Evolutionary conservation across 2,329 filamentous ascomycete species (phyloP).

Genomic region (Talaromyces sp.): DNA sequence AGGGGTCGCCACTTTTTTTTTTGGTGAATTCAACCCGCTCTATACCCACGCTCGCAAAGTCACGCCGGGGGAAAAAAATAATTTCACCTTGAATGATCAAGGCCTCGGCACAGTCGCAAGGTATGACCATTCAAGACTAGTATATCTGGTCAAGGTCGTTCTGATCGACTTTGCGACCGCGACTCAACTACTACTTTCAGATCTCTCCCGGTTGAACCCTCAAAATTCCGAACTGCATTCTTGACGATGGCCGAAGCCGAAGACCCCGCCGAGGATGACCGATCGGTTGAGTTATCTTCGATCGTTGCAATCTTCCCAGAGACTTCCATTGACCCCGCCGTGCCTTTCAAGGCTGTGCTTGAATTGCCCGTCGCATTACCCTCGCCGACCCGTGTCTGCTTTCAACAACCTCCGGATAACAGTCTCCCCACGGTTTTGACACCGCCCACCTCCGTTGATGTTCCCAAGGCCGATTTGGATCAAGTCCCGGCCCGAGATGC

Average conservation of each 20-base stretch:
- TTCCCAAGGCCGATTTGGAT: slow-evolving; percentile 29
- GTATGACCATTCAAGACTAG: slow-evolving; percentile 11
- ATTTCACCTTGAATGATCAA: neutral
- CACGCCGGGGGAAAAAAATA: neutral
- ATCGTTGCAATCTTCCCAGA: slow-evolving; percentile 66
- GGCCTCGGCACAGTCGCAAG: slow-evolving; percentile 10
- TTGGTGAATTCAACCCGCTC: slow-evolving; percentile 1
- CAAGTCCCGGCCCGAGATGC: slow-evolving; percentile 37
- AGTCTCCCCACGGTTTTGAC: slow-evolving; percentile 40
- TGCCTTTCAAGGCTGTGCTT: slow-evolving; percentile 55
- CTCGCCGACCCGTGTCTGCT: slow-evolving; percentile 53
- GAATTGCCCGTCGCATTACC: slow-evolving; percentile 60
- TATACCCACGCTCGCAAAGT: slow-evolving; percentile 1
- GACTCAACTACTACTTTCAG: slow-evolving; percentile 9
- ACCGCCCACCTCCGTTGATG: slow-evolving; percentile 47
- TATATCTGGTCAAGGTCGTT: slow-evolving; percentile 5
- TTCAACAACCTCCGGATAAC: slow-evolving; percentile 40
- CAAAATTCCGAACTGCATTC: slow-evolving; percentile 5
- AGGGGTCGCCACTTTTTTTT: slow-evolving; percentile 5
- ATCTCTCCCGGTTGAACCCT: slow-evolving; percentile 1
- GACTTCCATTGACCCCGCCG: slow-evolving; percentile 51
- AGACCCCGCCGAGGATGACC: slow-evolving; percentile 54
- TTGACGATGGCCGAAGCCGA: slow-evolving; percentile 41
- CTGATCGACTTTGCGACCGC: slow-evolving; percentile 3
- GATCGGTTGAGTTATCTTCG: slow-evolving; percentile 61